Percentiles rank a stretch among this genome's conserved stretches.
These are phyloP conservation scores for Colletotrichum tropicale DNA, from an alignment of 2,329 filamentous ascomycete genomes.

Conservation along the genomic window DNA sequence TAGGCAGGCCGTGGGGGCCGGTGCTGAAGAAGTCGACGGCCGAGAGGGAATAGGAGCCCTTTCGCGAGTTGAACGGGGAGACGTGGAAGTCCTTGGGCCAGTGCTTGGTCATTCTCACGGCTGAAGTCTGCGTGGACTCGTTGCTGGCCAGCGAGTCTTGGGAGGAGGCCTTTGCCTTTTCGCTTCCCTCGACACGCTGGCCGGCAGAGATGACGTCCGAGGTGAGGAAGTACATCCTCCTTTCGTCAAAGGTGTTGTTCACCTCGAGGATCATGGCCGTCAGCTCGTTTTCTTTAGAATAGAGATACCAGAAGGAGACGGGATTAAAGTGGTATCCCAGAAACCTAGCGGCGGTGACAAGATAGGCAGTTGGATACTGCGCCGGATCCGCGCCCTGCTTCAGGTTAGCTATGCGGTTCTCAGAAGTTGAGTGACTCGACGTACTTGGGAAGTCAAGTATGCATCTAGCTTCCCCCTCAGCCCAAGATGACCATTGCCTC, in stretches of 20 bases:
- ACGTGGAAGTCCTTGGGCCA: conserved; percentile 79
- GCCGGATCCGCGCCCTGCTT: conserved; percentile 60
- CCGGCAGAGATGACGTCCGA: conserved; percentile 31
- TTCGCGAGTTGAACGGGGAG: conserved; percentile 73
- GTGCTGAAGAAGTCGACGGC: conserved; percentile 52
- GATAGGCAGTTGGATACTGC: conserved; percentile 70
- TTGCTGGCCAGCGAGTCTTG: not conserved
- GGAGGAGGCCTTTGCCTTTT: not conserved
- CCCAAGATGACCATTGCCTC: conserved; percentile 54
- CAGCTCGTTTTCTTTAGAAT: conserved; percentile 60
- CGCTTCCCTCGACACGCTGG: conserved; percentile 10
- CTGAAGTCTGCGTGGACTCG: conserved; percentile 19
- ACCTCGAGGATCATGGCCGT: conserved; percentile 74
- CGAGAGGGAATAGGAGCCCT: conserved; percentile 57
- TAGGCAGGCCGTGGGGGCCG: conserved; percentile 38
- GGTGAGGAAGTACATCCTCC: conserved; percentile 67
- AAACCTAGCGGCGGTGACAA: conserved; percentile 73
- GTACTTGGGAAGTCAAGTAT: conserved; percentile 63
- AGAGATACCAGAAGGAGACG: conserved; percentile 81
- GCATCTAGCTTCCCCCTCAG: conserved; percentile 66
- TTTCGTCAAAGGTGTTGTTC: conserved; percentile 78
- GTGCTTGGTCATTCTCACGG: conserved; percentile 47
- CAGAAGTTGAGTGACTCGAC: conserved; percentile 11
- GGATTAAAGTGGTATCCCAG: conserved; percentile 77
- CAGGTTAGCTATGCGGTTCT: conserved; percentile 12